A percentile compares a stretch with the other conserved stretches of the same genome.
These are phyloP conservation scores for Neofusicoccum kwambonambiense DNA, from an alignment of 2,329 filamentous ascomycete species.

Conservation along the genomic window DNA sequence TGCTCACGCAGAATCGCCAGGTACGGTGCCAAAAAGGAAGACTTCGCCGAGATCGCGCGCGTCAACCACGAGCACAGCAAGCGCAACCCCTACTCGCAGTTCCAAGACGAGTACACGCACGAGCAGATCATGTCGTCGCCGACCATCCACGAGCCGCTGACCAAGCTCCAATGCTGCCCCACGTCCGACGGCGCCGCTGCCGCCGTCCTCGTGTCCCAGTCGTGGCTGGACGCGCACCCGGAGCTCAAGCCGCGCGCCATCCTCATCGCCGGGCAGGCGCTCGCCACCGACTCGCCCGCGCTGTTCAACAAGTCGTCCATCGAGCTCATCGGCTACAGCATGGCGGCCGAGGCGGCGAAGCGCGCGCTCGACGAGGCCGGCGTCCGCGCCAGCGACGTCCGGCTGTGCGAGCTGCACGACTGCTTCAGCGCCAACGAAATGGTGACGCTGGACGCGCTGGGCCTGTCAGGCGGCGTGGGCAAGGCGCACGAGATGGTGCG, in stretches of 20 bases:
- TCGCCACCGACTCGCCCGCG: conserved; percentile 78
- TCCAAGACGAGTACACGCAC: conserved; percentile 84
- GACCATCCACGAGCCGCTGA: conserved; percentile 82
- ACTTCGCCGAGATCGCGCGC: conserved; percentile 93
- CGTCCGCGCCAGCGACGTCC: conserved; percentile 64
- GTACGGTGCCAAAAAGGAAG: conserved; percentile 76
- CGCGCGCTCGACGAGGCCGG: conserved; percentile 73
- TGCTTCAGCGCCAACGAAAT: conserved; percentile 97
- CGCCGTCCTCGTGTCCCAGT: conserved; percentile 82
- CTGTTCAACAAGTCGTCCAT: conserved; percentile 80
- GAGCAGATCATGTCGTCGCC: conserved; percentile 75
- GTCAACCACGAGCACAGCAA: conserved; percentile 91
- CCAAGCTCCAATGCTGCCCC: conserved; percentile 97
- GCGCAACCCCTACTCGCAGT: conserved; percentile 96
- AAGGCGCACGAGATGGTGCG: conserved; percentile 92
- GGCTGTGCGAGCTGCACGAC: conserved; percentile 91
- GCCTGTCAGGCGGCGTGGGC: conserved; percentile 68
- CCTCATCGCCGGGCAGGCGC: conserved; percentile 79
- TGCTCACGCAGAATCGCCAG: conserved; percentile 39
- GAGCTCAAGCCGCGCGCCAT: conserved; percentile 81
- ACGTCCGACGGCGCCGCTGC: conserved; percentile 92
- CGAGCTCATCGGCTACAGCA: conserved; percentile 85
- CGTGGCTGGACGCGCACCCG: conserved; percentile 81
- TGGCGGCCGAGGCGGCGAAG: conserved; percentile 70
- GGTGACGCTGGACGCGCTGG: conserved; percentile 83